Evolutionary conservation across 352 stramenopile genomes (phyloP).

Genomic region (Globisporangium middletonii): DNA sequence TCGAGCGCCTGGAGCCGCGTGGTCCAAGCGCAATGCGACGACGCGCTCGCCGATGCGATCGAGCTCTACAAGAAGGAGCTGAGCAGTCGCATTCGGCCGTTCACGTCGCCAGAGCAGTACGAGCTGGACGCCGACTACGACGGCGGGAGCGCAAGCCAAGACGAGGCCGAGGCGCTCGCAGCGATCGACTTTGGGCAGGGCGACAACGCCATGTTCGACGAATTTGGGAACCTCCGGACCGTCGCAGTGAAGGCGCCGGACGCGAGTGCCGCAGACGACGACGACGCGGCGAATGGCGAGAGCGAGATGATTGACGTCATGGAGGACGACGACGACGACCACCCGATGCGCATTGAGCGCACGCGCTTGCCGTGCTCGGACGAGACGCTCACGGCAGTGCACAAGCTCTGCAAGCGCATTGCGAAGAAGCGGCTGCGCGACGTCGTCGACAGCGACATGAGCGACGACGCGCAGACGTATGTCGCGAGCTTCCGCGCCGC

Average conservation of each 20-base stretch:
- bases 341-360: constrained; percentile 33
- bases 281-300: constrained; percentile 26
- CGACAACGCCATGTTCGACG: constrained; percentile 68
- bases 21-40: constrained; percentile 77
- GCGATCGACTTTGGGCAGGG: constrained; percentile 51
- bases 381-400: constrained; percentile 47
- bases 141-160: neutral
- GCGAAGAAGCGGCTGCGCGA: constrained; percentile 72
- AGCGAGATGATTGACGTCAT: constrained; percentile 71
- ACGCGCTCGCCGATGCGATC: constrained; percentile 71
- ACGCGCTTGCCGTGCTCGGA: constrained; percentile 63
- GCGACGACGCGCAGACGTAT: constrained; percentile 54
- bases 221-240: constrained; percentile 59
- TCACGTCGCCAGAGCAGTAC: constrained; percentile 50
- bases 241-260: constrained; percentile 21
- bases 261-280: constrained; percentile 12
- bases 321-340: constrained; percentile 33
- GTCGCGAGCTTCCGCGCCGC: constrained; percentile 54
- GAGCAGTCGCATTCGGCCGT: constrained; percentile 36
- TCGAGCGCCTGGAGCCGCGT: constrained; percentile 87
- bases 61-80: constrained; percentile 77
- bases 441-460: constrained; percentile 62
- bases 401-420: constrained; percentile 63
- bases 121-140: constrained; percentile 47
- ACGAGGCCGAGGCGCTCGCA: constrained; percentile 21